Percentiles rank a stretch among this genome's conserved stretches.
Evolutionary conservation across 345 rosid species (phyloP).

Genomic region (Draba incana): DNA sequence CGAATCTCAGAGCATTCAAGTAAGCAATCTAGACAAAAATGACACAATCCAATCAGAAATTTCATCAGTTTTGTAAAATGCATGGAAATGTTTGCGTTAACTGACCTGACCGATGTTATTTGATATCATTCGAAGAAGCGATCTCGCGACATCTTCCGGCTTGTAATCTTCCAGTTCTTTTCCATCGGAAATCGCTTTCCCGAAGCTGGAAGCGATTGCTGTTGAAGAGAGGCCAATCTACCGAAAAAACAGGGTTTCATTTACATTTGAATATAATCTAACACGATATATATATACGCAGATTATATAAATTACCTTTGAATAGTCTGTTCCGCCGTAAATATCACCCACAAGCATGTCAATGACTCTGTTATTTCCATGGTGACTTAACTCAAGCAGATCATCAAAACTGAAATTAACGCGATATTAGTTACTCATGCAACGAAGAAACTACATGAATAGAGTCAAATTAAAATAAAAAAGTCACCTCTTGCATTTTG

Average conservation of each 20-base stretch:
- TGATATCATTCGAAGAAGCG: constrained; percentile 85
- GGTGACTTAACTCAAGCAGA: constrained; percentile 73
- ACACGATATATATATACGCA: background rate
- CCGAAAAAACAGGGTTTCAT: background rate
- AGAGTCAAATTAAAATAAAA: constrained; percentile 14
- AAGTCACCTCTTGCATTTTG: constrained; percentile 73
- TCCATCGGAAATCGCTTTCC: constrained; percentile 69
- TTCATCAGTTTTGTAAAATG: background rate
- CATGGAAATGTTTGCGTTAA: constrained; percentile 17
- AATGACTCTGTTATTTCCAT: constrained; percentile 76
- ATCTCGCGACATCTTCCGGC: constrained; percentile 72
- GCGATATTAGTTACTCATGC: constrained; percentile 22
- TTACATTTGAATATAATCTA: constrained; percentile 1
- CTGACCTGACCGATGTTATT: constrained; percentile 84
- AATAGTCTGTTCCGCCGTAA: constrained; percentile 74
- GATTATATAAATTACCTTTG: constrained; percentile 52
- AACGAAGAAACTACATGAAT: constrained; percentile 6
- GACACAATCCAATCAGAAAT: background rate
- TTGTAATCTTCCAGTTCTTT: constrained; percentile 76
- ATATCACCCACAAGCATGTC: constrained; percentile 98
- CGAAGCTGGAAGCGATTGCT: constrained; percentile 86
- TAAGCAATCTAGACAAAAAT: constrained; percentile 60
- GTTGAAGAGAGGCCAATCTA: constrained; percentile 83
- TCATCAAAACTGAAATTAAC: constrained; percentile 64
- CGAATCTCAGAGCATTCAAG: constrained; percentile 85